phyloP scores from a whole-genome alignment of 2,329 filamentous ascomycete species.

The Didymella pomorum region DNA sequence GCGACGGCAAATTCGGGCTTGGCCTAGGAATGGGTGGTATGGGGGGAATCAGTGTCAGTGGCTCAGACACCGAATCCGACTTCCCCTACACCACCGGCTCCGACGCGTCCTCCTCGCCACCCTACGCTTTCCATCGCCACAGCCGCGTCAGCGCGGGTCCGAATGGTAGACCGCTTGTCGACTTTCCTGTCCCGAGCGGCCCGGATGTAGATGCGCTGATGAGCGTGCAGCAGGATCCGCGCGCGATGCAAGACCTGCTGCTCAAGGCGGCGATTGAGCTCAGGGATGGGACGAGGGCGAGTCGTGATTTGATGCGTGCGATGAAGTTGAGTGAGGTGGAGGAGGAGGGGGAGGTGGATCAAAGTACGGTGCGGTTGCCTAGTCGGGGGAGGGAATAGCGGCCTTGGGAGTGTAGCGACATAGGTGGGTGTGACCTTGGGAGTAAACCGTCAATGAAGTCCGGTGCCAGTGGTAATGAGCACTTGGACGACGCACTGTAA shows the following conservation, averaged over 20 bases:
- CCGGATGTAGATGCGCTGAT: constrained; percentile 40
- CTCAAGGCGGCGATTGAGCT: constrained; percentile 44
- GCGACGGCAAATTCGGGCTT: constrained; percentile 15
- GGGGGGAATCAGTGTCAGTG: not conserved
- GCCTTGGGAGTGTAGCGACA: no score
- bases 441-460: no score
- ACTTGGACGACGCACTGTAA: no score
- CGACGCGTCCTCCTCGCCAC: constrained; percentile 21
- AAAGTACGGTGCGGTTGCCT: constrained; percentile 22
- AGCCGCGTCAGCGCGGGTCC: constrained; percentile 40
- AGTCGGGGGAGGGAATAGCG: constrained; percentile 10
- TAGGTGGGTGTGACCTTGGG: no score
- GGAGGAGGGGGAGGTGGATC: constrained; percentile 22
- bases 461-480: no score
- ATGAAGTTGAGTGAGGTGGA: constrained; percentile 42
- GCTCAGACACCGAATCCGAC: constrained; percentile 33
- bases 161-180: constrained; percentile 45
- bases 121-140: constrained; percentile 24
- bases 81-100: constrained; percentile 30
- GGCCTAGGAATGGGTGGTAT: constrained; percentile 20
- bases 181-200: constrained; percentile 45
- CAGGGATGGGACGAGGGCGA: constrained; percentile 40
- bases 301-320: constrained; percentile 42
- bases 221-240: constrained; percentile 29
- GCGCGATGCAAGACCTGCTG: constrained; percentile 36